Percentiles rank a stretch among this genome's conserved stretches.
phyloP scores from a whole-genome alignment of 768 basidiomycete species.

The Termitomyces sp. region DNA sequence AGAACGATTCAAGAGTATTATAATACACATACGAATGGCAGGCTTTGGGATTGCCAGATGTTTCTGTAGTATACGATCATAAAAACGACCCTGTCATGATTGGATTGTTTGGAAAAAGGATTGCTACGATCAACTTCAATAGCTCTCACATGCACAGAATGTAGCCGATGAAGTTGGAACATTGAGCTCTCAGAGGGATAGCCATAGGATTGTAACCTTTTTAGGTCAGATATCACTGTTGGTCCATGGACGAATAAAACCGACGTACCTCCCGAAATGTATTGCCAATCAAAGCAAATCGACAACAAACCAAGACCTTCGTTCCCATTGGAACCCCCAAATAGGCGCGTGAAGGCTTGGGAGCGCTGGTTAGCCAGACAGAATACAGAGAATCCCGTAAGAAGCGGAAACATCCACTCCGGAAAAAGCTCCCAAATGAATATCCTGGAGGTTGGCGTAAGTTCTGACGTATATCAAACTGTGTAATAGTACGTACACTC shows the following conservation, averaged over 20 bases:
- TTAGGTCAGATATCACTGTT: neutral
- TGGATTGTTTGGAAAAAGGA: neutral
- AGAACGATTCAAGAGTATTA: neutral
- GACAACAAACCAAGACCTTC: slow-evolving; percentile 58
- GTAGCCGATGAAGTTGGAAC: slow-evolving; percentile 42
- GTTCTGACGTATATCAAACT: slow-evolving; percentile 13
- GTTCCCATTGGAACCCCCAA: slow-evolving; percentile 61
- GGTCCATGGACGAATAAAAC: neutral
- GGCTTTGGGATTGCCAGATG: slow-evolving; percentile 39
- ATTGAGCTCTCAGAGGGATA: slow-evolving; percentile 47
- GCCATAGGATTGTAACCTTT: slow-evolving; percentile 38
- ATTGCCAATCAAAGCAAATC: slow-evolving; percentile 60
- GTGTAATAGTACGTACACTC: slow-evolving; percentile 21
- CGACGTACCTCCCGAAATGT: slow-evolving; percentile 36
- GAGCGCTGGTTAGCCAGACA: slow-evolving; percentile 48
- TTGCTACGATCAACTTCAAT: neutral
- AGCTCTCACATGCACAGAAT: slow-evolving; percentile 39
- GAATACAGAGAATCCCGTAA: slow-evolving; percentile 51
- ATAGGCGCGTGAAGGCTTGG: slow-evolving; percentile 46
- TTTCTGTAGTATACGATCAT: slow-evolving; percentile 49
- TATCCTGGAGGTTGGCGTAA: slow-evolving; percentile 23
- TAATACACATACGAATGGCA: slow-evolving; percentile 20
- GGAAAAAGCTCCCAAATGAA: slow-evolving; percentile 47
- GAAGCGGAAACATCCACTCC: slow-evolving; percentile 54
- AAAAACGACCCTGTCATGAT: slow-evolving; percentile 31